A percentile compares a stretch with the other conserved stretches of the same genome.
phyloP scores from a whole-genome alignment of 805 yeast species.

The Isabelozyma heimii region DNA sequence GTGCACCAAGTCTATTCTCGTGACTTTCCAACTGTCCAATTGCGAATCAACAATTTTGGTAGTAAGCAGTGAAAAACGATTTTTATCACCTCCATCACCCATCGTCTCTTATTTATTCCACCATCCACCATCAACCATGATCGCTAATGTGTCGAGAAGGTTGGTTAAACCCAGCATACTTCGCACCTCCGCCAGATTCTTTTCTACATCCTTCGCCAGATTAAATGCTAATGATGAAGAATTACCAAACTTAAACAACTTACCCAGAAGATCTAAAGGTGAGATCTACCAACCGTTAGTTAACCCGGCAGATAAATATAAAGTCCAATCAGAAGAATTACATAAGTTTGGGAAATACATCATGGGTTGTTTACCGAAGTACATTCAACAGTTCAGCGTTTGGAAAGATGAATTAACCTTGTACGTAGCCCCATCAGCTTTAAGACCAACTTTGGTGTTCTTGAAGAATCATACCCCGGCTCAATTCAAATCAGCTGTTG shows the following conservation, averaged over 20 bases:
- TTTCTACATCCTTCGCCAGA: neutral
- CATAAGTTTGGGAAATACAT: slow-evolving; percentile 80
- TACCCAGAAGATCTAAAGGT: slow-evolving; percentile 36
- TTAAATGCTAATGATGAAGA: slow-evolving; percentile 15
- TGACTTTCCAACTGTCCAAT: slow-evolving; percentile 7
- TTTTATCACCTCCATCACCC: neutral
- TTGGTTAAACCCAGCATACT: neutral
- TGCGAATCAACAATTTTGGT: slow-evolving; percentile 8
- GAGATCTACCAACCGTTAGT: slow-evolving; percentile 48
- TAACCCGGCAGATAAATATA: slow-evolving; percentile 77
- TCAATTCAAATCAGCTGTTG: slow-evolving; percentile 76
- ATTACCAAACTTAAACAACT: slow-evolving; percentile 30
- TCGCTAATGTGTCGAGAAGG: neutral
- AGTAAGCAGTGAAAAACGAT: neutral
- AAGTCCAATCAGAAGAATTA: slow-evolving; percentile 63
- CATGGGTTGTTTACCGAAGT: slow-evolving; percentile 77
- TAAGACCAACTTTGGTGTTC: slow-evolving; percentile 68
- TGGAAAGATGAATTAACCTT: slow-evolving; percentile 88
- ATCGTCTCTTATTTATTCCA: neutral
- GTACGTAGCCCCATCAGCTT: slow-evolving; percentile 71
- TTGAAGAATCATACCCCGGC: slow-evolving; percentile 76
- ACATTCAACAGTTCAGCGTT: slow-evolving; percentile 77
- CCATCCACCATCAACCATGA: slow-evolving; percentile 2
- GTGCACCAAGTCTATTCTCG: neutral
- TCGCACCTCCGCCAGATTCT: neutral